Conservation (phyloP, 2,329 filamentous ascomycete species). For the Furcasterigmium furcatum region DNA sequence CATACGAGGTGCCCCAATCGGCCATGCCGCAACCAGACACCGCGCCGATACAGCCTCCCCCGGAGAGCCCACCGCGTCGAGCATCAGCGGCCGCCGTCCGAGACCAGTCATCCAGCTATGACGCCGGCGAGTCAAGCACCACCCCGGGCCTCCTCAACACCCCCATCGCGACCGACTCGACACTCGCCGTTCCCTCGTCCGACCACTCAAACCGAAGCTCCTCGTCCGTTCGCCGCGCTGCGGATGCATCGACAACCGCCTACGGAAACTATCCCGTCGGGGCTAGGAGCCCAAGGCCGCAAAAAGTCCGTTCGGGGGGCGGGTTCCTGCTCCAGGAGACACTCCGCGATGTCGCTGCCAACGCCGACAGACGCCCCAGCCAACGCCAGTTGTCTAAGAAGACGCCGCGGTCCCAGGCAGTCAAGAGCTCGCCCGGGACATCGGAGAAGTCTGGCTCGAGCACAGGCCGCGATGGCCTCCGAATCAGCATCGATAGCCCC, state of each 20-base stretch:
- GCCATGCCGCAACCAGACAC: conserved; percentile 17
- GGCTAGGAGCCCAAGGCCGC: conserved; percentile 16
- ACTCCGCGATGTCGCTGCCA: conserved; percentile 23
- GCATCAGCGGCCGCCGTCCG: conserved; percentile 14
- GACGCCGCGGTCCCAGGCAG: conserved; percentile 7
- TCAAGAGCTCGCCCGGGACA: conserved; percentile 5
- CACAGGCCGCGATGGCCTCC: conserved; percentile 6
- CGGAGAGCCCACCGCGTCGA: conserved; percentile 8
- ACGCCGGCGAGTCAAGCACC: conserved; percentile 41
- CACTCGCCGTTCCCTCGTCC: conserved; percentile 6
- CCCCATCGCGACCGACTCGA: conserved; percentile 12
- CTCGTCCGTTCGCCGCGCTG: conserved; percentile 10
- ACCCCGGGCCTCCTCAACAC: conserved; percentile 23
- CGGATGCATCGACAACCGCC: conserved; percentile 14
- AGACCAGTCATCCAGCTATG: conserved; percentile 33
- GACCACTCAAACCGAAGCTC: conserved; percentile 7
- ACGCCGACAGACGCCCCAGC: conserved; percentile 24
- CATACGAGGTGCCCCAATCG: conserved; percentile 12
- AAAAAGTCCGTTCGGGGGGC: conserved; percentile 42
- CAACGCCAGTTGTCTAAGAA: conserved; percentile 21
- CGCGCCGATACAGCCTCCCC: conserved; percentile 6
- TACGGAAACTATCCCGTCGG: conserved; percentile 10
- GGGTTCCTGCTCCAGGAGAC: conserved; percentile 49
- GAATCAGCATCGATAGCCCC: conserved; percentile 3
- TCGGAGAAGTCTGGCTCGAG: conserved; percentile 8